Percentiles rank a stretch among this genome's conserved stretches.
phyloP scores from a whole-genome alignment of 2,329 filamentous ascomycete genomes.

The Botryosphaeria dothidea region DNA sequence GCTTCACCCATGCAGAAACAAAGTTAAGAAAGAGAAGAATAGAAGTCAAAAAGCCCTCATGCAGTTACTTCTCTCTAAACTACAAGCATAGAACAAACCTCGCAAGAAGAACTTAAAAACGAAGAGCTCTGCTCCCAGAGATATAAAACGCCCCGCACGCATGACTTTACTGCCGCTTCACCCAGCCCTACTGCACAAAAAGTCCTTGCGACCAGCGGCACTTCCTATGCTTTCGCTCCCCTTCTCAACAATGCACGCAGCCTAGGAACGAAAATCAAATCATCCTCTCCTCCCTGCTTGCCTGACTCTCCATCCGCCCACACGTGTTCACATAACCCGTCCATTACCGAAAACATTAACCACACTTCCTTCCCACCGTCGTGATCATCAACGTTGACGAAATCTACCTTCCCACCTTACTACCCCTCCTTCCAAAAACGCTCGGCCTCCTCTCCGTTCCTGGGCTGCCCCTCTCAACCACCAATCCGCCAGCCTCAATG shows the following conservation, averaged over 20 bases:
- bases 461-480: neutral
- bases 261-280: neutral
- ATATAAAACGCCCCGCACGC: neutral
- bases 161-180: neutral
- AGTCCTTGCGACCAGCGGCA: neutral
- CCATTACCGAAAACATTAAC: neutral
- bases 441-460: constrained; percentile 13
- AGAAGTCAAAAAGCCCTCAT: too few species aligned
- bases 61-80: neutral
- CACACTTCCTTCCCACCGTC: neutral
- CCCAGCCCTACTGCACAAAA: neutral
- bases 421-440: constrained; percentile 11
- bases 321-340: neutral
- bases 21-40: too few species aligned
- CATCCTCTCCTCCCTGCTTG: neutral
- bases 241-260: neutral
- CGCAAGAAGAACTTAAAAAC: neutral
- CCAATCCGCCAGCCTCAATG: neutral
- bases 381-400: too few species aligned
- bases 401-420: constrained; percentile 1
- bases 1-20: too few species aligned
- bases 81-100: neutral
- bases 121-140: neutral
- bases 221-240: neutral
- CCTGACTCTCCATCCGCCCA: neutral